phyloP scores from a whole-genome alignment of 31 red algal species.

The Odonthalia washingtoniensis region DNA sequence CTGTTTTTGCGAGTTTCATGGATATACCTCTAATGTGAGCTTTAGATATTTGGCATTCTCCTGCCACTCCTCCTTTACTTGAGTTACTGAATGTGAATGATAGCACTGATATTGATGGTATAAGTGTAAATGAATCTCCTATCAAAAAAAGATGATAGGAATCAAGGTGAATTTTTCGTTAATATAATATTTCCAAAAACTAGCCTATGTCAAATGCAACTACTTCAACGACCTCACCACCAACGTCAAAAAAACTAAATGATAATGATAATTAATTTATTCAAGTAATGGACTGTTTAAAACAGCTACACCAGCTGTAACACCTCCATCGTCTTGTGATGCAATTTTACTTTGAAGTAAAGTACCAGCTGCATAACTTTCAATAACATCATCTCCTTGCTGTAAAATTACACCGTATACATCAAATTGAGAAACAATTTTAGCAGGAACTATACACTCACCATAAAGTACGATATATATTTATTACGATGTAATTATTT shows the following conservation, averaged over 20 bases:
- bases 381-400: slow-evolving; percentile 18
- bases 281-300: slow-evolving; percentile 89
- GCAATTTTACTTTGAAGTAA: slow-evolving; percentile 88
- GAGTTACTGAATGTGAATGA: too few species aligned
- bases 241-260: too few species aligned
- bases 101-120: too few species aligned
- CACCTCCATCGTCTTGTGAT: slow-evolving; percentile 87
- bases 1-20: slow-evolving; percentile 39
- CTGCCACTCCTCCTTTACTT: too few species aligned
- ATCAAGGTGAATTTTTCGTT: too few species aligned
- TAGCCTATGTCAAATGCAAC: too few species aligned
- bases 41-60: slow-evolving; percentile 40
- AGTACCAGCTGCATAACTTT: slow-evolving; percentile 74
- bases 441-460: slow-evolving; percentile 15
- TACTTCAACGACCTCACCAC: too few species aligned
- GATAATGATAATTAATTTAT: too few species aligned
- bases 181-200: too few species aligned
- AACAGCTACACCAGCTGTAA: slow-evolving; percentile 96
- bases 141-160: too few species aligned
- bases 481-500: slow-evolving; percentile 72
- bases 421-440: slow-evolving; percentile 86
- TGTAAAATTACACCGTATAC: slow-evolving; percentile 78
- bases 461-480: too few species aligned
- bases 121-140: too few species aligned
- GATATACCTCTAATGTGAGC: slow-evolving; percentile 25